Evolutionary conservation across 2,329 filamentous ascomycete genomes (phyloP).

Genomic region (Ophidiomyces ophidiicola): DNA sequence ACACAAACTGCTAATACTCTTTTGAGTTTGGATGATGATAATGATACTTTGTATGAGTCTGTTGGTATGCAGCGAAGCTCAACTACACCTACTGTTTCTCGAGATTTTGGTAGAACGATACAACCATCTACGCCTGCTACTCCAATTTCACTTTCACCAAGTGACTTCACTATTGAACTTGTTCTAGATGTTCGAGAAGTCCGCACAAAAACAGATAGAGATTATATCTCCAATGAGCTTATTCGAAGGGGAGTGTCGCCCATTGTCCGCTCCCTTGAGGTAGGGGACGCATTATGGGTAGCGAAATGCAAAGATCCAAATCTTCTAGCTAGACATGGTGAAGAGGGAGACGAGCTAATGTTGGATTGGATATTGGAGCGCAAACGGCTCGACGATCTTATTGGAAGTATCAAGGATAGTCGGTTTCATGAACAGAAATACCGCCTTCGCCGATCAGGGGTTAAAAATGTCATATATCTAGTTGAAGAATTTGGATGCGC

Average conservation of each 20-base stretch:
- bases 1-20: not conserved
- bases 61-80: not conserved
- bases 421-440: conserved; percentile 80
- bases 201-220: conserved; percentile 57
- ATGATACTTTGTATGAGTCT: not conserved
- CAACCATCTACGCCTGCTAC: conserved; percentile 28
- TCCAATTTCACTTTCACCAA: conserved; percentile 51
- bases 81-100: not conserved
- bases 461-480: conserved; percentile 67
- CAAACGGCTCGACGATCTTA: conserved; percentile 66
- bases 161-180: conserved; percentile 59
- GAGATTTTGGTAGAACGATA: not conserved
- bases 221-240: conserved; percentile 65
- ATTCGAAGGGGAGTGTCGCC: conserved; percentile 52
- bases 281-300: conserved; percentile 70
- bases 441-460: conserved; percentile 56
- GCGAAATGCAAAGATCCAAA: conserved; percentile 55
- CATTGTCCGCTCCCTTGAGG: conserved; percentile 54
- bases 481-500: conserved; percentile 60
- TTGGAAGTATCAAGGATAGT: conserved; percentile 70
- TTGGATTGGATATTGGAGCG: conserved; percentile 72
- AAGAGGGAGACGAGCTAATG: conserved; percentile 52
- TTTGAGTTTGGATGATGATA: not conserved
- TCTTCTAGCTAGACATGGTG: conserved; percentile 45
- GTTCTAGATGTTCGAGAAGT: conserved; percentile 66